Percentiles rank a stretch among this genome's conserved stretches.
These are phyloP conservation scores for Lipomyces chichibuensis DNA, from an alignment of 805 yeast genomes.

Conservation along the genomic window DNA sequence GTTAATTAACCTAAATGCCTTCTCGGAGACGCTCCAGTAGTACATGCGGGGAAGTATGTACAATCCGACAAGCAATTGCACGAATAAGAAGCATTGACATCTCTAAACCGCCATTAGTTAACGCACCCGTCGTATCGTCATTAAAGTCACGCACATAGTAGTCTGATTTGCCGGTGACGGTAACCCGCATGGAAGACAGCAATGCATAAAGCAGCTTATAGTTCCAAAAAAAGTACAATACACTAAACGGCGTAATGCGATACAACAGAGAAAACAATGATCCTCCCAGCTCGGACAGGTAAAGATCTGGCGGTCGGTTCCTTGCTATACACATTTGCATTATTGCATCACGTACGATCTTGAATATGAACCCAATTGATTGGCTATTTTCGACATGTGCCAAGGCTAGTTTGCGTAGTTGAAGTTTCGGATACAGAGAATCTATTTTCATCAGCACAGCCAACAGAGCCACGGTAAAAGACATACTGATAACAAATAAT, in stretches of 20 bases:
- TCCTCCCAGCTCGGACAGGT: constrained; percentile 1
- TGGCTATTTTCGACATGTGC: neutral
- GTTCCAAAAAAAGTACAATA: constrained; percentile 27
- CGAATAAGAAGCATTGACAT: constrained; percentile 13
- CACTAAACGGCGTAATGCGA: constrained; percentile 6
- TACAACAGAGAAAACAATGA: constrained; percentile 3
- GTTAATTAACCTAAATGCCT: constrained; percentile 3
- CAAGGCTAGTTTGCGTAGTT: neutral
- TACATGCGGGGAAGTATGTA: constrained; percentile 14
- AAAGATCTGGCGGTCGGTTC: neutral
- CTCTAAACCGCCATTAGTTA: neutral
- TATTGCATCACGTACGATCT: neutral
- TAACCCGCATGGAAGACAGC: constrained; percentile 8
- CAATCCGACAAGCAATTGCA: constrained; percentile 5
- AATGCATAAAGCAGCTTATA: constrained; percentile 15
- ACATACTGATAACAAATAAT: constrained; percentile 16
- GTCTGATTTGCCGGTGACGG: constrained; percentile 14
- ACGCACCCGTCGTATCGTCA: neutral
- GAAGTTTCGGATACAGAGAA: constrained; percentile 4
- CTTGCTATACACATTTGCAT: neutral
- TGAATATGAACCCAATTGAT: neutral
- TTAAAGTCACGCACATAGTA: constrained; percentile 14
- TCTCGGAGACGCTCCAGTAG: constrained; percentile 7
- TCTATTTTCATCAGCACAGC: constrained; percentile 1
- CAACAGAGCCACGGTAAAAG: neutral